phyloP scores from a whole-genome alignment of 2,329 filamentous ascomycete species.

The Apiospora malaysiana region DNA sequence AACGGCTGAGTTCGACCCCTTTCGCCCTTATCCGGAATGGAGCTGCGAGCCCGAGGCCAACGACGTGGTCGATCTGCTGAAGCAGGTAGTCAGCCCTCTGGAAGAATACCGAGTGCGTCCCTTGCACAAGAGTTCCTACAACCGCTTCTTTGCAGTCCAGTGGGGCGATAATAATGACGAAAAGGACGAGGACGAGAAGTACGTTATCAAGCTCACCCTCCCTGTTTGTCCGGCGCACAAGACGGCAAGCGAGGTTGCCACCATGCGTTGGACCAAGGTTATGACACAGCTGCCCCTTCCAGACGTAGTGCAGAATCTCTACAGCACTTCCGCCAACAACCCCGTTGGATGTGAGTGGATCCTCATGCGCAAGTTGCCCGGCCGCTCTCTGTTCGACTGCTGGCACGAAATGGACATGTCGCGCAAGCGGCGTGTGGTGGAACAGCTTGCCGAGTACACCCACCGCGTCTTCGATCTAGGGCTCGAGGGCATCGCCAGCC shows the following conservation, averaged over 20 bases:
- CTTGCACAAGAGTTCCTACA: constrained; percentile 31
- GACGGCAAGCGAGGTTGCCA: constrained; percentile 40
- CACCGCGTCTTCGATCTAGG: constrained; percentile 28
- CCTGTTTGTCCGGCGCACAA: constrained; percentile 35
- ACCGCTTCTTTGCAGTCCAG: constrained; percentile 34
- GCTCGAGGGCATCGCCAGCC: constrained; percentile 37
- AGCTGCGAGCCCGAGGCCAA: constrained; percentile 30
- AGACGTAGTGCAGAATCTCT: constrained; percentile 28
- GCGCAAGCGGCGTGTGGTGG: constrained; percentile 37
- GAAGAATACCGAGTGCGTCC: constrained; percentile 30
- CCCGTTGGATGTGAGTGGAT: constrained; percentile 41
- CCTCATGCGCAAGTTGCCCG: constrained; percentile 36
- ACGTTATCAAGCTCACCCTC: constrained; percentile 38
- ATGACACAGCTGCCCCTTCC: constrained; percentile 37
- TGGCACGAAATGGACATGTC: constrained; percentile 33
- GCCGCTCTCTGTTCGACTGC: constrained; percentile 33
- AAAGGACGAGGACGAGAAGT: constrained; percentile 31
- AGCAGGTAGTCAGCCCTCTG: constrained; percentile 24
- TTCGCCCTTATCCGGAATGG: constrained; percentile 26
- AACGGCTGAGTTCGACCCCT: neutral
- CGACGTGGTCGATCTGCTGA: constrained; percentile 33
- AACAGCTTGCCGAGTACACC: constrained; percentile 36
- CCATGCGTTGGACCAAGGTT: constrained; percentile 32
- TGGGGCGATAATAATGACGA: constrained; percentile 20
- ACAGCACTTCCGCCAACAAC: constrained; percentile 32